Conservation (phyloP, 73 alveolate genomes). For the Blepharisma japonicum region DNA sequence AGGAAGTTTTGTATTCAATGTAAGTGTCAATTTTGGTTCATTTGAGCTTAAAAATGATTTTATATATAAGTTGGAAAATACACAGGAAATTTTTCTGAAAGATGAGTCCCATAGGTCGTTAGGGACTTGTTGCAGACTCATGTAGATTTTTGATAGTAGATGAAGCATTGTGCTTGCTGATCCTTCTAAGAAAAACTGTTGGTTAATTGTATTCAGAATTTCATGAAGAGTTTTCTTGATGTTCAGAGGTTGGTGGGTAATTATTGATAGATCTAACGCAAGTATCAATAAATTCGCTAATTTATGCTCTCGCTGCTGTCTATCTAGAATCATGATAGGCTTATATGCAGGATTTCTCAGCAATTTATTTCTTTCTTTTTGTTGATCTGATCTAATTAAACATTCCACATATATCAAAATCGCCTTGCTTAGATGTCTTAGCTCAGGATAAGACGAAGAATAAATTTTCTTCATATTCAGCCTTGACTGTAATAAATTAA, state of each 20-base stretch:
- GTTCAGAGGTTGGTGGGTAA: conserved; percentile 60
- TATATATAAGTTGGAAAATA: neutral
- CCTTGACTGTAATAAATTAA: conserved; percentile 24
- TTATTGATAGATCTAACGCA: conserved; percentile 80
- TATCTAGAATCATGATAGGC: conserved; percentile 28
- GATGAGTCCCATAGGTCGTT: conserved; percentile 61
- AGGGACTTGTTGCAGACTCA: conserved; percentile 55
- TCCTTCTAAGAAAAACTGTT: conserved; percentile 46
- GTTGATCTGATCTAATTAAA: neutral
- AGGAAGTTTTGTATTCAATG: conserved; percentile 19
- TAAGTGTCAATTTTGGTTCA: neutral
- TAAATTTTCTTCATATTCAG: conserved; percentile 5
- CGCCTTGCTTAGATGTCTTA: conserved; percentile 7
- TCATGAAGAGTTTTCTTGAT: conserved; percentile 69
- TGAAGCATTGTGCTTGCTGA: conserved; percentile 46
- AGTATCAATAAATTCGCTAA: conserved; percentile 72
- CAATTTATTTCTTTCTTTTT: neutral
- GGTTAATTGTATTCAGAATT: conserved; percentile 58
- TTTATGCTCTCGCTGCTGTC: conserved; percentile 76
- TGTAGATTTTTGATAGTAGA: conserved; percentile 55
- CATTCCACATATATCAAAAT: conserved; percentile 26
- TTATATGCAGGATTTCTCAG: conserved; percentile 13
- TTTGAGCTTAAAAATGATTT: neutral
- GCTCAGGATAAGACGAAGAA: conserved; percentile 24
- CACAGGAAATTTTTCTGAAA: conserved; percentile 49